A percentile compares a stretch with the other conserved stretches of the same genome.
These are phyloP conservation scores for Roridomyces roridus DNA, from an alignment of 768 basidiomycete genomes.

Conservation along the genomic window DNA sequence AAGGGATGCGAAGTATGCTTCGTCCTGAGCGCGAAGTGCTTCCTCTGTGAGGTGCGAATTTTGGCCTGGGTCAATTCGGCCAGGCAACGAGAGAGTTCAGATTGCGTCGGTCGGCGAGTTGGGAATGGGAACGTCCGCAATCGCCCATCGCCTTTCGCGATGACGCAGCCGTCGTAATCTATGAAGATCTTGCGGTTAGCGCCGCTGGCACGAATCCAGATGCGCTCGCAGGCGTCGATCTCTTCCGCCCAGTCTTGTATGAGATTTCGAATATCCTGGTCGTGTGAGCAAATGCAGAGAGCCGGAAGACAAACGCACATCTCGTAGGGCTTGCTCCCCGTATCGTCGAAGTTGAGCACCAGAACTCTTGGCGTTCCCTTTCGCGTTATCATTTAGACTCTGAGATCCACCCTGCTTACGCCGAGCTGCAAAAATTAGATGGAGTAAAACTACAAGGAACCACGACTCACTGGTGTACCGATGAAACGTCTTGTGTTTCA, in stretches of 20 bases:
- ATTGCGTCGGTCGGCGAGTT: conserved; percentile 94
- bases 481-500: conserved; percentile 96
- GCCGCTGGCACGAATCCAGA: conserved; percentile 90
- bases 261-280: conserved; percentile 82
- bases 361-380: conserved; percentile 91
- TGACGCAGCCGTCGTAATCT: conserved; percentile 82
- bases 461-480: conserved; percentile 89
- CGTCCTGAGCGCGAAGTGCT: conserved; percentile 83
- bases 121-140: conserved; percentile 95
- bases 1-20: conserved; percentile 86
- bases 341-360: conserved; percentile 94
- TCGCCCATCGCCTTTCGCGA: conserved; percentile 81
- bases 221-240: conserved; percentile 82
- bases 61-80: conserved; percentile 86
- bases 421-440: conserved; percentile 64
- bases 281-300: background rate
- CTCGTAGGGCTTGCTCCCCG: conserved; percentile 91
- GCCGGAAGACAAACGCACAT: conserved; percentile 56
- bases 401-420: conserved; percentile 98
- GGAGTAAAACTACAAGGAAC: background rate
- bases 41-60: conserved; percentile 88
- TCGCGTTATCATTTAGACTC: conserved; percentile 89
- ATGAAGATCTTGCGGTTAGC: conserved; percentile 89
- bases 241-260: conserved; percentile 89
- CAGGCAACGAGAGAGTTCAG: conserved; percentile 87